Base-by-base conservation (phyloP, 257 asterid genomes). In the Nicotiana tomentosiformis region DNA sequence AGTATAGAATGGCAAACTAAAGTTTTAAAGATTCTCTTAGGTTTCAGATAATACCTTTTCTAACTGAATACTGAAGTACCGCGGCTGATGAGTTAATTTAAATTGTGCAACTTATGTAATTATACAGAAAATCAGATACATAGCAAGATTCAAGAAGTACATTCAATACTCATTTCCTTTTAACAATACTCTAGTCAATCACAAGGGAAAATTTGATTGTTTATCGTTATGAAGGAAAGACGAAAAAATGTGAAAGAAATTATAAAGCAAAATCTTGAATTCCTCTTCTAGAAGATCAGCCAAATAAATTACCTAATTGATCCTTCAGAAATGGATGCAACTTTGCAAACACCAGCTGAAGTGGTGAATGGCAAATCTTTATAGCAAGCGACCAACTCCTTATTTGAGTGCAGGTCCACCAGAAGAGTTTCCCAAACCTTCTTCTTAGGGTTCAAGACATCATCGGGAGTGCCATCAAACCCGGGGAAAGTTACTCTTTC, bases 341-440 rank as follows among this genome's bases (percentile, higher is more conserved):
- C 99, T 89, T 78, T 96, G 88, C 99, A 96, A 20, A 86, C 96
- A 76, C 99, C 99, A 15, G 94, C 93, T 10, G 98, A 90, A 55
- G 99, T 96, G 80, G 98, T 93, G 85, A 96, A 86, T 1, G 98
- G 94, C 86, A 93, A 81, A 57, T 93, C 94, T 85, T 92, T 93
- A 88, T 88, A 94, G 88, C 93, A 83, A 32, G 98, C 98, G 72
- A 93, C 97, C 86, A 92, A 81, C 56, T 92, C 95, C 82, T 84
- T 87, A 66, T 93, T 86, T 3, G 97, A 93, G 82, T 85, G 92
- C 81, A 96, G 81, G 87, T 91, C 97, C 58, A 87, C 97, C 86
- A 92, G 98, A 69, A 96, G 87, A 8, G 98, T 91, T 89, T 96
- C 99, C 97, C 97, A 96, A 4, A 96, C 93, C 90, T 96, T 94